A percentile compares a stretch with the other conserved stretches of the same genome.
Evolutionary conservation across 208 protist genomes (phyloP).

Genomic region (Crithidia fasciculata): DNA sequence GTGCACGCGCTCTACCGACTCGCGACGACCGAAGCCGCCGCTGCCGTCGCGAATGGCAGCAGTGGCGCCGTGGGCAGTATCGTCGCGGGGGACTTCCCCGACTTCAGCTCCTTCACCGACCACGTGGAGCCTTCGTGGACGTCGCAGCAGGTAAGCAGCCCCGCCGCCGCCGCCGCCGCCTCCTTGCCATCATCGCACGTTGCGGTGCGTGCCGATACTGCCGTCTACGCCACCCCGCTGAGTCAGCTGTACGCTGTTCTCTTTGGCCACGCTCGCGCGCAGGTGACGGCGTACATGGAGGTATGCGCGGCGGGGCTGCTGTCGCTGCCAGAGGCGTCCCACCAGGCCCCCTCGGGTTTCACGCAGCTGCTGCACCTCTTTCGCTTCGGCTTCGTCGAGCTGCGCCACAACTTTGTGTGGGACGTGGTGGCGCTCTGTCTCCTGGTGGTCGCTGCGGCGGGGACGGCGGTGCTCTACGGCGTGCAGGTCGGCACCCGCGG

Average conservation of each 20-base stretch:
- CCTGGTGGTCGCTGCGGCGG: conserved; percentile 31
- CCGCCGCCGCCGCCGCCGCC: not conserved
- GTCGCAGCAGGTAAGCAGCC: not conserved
- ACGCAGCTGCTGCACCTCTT: conserved; percentile 57
- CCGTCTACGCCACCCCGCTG: conserved; percentile 10
- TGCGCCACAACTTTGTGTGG: conserved; percentile 47
- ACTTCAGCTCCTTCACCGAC: conserved; percentile 9
- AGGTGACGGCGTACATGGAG: conserved; percentile 48
- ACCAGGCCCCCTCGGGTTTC: conserved; percentile 32
- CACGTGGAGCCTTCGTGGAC: not conserved
- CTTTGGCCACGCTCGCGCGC: conserved; percentile 27
- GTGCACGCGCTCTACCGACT: conserved; percentile 37
- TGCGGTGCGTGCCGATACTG: conserved; percentile 13
- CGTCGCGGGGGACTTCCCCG: conserved; percentile 8
- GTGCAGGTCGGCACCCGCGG: conserved; percentile 53
- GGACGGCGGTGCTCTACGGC: conserved; percentile 59
- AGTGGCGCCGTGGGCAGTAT: not conserved
- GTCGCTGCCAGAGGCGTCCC: conserved; percentile 28
- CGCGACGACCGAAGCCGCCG: conserved; percentile 5
- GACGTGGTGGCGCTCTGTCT: conserved; percentile 25
- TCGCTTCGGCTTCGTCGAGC: conserved; percentile 49
- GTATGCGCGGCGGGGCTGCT: conserved; percentile 49
- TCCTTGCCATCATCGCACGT: not conserved
- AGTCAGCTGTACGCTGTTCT: conserved; percentile 24
- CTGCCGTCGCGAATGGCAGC: not conserved